phyloP scores from a whole-genome alignment of 495 filamentous ascomycete genomes.

The Trichoderma parareesei region DNA sequence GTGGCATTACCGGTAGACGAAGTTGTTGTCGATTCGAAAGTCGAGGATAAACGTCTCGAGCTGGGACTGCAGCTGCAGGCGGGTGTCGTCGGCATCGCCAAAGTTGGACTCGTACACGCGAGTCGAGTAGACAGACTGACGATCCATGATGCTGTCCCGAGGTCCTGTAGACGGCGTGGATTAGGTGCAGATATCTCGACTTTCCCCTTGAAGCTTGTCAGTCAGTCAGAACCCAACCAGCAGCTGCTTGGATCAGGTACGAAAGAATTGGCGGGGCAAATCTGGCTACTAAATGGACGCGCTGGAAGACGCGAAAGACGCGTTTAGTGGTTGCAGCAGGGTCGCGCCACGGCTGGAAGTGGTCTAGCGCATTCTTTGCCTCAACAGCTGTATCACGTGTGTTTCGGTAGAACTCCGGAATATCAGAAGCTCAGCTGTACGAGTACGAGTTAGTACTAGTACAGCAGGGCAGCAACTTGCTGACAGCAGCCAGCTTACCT shows the following conservation, averaged over 20 bases:
- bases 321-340: slow-evolving; percentile 18
- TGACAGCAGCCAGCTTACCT: neutral
- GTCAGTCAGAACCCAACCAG: neutral
- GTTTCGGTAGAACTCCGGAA: neutral
- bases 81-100: slow-evolving; percentile 44
- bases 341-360: neutral
- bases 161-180: neutral
- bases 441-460: neutral
- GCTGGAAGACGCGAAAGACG: slow-evolving; percentile 18
- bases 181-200: neutral
- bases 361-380: neutral
- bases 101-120: slow-evolving; percentile 65
- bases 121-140: slow-evolving; percentile 74
- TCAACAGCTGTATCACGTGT: neutral
- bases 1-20: slow-evolving; percentile 75
- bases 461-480: neutral
- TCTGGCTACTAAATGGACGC: slow-evolving; percentile 5
- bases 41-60: slow-evolving; percentile 83
- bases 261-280: slow-evolving; percentile 4
- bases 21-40: slow-evolving; percentile 91
- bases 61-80: slow-evolving; percentile 50
- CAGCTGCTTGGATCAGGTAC: neutral
- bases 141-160: slow-evolving; percentile 59
- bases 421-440: neutral
- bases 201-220: no score